These are phyloP conservation scores for Echium plantagineum DNA, from an alignment of 257 asterid genomes.

Conservation along the genomic window DNA sequence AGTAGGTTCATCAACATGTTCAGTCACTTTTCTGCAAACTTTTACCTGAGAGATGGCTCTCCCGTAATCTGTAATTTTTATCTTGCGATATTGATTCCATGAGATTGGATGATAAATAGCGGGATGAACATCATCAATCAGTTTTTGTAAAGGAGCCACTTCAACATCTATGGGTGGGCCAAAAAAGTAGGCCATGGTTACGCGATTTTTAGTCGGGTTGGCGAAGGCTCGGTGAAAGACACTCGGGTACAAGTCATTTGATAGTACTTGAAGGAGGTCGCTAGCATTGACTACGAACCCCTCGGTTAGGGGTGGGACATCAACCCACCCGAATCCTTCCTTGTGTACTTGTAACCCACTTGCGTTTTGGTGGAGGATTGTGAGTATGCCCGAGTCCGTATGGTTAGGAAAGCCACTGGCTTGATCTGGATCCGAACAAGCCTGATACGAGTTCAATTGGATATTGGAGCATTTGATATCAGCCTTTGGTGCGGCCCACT, in stretches of 20 bases:
- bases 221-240: conserved; percentile 77
- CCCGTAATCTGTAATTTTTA: conserved; percentile 65
- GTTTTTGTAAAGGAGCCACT: conserved; percentile 43
- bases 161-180: conserved; percentile 56
- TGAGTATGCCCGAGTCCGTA: conserved; percentile 75
- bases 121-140: conserved; percentile 44
- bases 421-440: conserved; percentile 83
- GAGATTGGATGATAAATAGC: conserved; percentile 53
- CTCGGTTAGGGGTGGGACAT: conserved; percentile 51
- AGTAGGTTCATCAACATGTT: conserved; percentile 33
- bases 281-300: conserved; percentile 67
- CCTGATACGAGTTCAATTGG: conserved; percentile 75
- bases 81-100: conserved; percentile 68
- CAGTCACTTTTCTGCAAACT: conserved; percentile 32
- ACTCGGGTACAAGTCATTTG: conserved; percentile 68
- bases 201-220: conserved; percentile 44
- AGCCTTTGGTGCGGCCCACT: conserved; percentile 43
- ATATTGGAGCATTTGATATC: conserved; percentile 35
- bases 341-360: conserved; percentile 69
- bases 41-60: conserved; percentile 63
- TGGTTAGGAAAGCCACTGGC: conserved; percentile 95
- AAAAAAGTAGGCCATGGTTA: conserved; percentile 56
- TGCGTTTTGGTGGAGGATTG: conserved; percentile 76
- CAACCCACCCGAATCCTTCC: conserved; percentile 46
- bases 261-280: conserved; percentile 66